Percentiles rank a stretch among this genome's conserved stretches.
Evolutionary conservation across 2,329 filamentous ascomycete species (phyloP).

Genomic region (Colletotrichum zoysiae): DNA sequence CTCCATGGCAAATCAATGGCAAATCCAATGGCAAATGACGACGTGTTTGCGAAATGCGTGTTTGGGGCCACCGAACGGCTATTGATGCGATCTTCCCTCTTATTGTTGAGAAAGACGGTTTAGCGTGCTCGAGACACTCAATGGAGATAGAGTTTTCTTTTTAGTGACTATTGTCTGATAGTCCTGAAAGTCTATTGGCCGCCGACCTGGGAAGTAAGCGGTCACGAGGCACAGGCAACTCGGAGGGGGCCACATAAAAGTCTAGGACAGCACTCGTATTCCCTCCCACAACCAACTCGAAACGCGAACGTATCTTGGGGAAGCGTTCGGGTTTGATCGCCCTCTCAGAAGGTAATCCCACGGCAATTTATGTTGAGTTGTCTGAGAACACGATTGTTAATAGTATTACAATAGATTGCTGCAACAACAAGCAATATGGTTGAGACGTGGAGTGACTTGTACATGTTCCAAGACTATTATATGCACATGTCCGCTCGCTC

Average conservation of each 20-base stretch:
- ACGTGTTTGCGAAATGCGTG: background rate
- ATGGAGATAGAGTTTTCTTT: constrained; percentile 3
- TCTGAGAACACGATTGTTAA: background rate
- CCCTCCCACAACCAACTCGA: background rate
- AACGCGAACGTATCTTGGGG: background rate
- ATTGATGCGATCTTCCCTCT: background rate
- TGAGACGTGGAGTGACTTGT: no score
- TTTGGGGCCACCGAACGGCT: background rate
- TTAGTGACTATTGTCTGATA: background rate
- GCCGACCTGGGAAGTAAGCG: background rate
- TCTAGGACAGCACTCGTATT: background rate
- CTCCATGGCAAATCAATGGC: background rate
- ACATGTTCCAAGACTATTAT: background rate
- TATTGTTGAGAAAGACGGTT: constrained; percentile 6
- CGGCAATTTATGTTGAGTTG: background rate
- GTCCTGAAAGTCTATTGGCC: background rate
- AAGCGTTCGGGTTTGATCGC: background rate
- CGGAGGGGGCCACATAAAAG: background rate
- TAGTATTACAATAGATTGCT: no score
- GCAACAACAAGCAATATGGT: no score
- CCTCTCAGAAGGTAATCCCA: background rate
- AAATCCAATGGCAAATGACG: background rate
- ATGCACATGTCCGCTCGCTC: background rate
- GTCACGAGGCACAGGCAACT: background rate
- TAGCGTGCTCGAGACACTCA: background rate